Evolutionary conservation across 495 filamentous ascomycete genomes (phyloP), one percentile per base, ranked within the genome.

Genomic region (Podospora appendiculata): DNA sequence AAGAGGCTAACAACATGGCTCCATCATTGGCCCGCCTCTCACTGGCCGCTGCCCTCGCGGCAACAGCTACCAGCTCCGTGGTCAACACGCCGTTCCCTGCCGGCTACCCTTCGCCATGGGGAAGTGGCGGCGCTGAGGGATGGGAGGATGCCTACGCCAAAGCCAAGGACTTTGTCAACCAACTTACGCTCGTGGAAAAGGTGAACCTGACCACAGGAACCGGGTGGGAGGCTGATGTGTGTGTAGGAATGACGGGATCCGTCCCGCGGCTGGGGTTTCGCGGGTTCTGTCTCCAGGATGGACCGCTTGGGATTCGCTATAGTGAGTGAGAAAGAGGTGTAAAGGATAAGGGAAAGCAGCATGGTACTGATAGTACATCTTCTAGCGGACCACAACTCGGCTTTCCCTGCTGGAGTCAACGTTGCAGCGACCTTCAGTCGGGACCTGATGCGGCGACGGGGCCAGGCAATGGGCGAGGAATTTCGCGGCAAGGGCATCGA

Each of bases 171-270:
- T 67, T 96, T 58, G 91, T 95, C 0, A 63, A 72, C 49, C 71
- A 80, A 58, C 88, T 96, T 81, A 89, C 80, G 17, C 65, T 96
- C 52, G 66, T 83, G 10, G 90, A 95, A 65, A 96, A 96, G 66
- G 88, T 95, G 54, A 92, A 91, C 57, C 59, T 92, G 47, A 90
- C 88, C 3, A 90, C 86, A 4, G 88, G 88, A 55, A 76, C 80
- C 43, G 87, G 87, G 54, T 92, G 89, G 85, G 65, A 82, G 62
- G 72, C 78, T 8, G 84, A 85, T 52, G 66, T 74, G 54, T 94
- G 89, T 63, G 85, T 93, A 10, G 90, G 90, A 38, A 83, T 90
- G 51, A 83, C 78, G 18, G 84, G 82, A 3, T 66, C 78, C 14
- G 68, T 80, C 16, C 65, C 67, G 1, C 52, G 75, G 36, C 51